Base-by-base conservation (phyloP, 2,329 filamentous ascomycete species). In the Penicillium sp. region DNA sequence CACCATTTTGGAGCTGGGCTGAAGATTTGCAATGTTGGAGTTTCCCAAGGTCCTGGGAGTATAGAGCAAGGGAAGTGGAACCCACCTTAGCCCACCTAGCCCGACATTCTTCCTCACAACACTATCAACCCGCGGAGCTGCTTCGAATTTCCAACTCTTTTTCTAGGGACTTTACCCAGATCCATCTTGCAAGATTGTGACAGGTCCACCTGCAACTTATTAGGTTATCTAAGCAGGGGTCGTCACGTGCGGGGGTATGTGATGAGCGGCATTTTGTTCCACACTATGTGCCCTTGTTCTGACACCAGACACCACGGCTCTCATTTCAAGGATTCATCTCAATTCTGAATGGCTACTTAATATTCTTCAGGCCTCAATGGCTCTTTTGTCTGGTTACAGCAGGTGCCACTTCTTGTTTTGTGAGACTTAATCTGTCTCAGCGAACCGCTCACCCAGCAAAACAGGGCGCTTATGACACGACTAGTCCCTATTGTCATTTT, bases 401-500 rank as follows among this genome's bases (percentile, higher is more conserved):
- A 40, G 33, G 45, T 40, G 12, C 29, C 46, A 48, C 49, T 31
- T 10, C 49, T 48, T 38, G 28, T 48, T 38, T 43, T 46, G 45
- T 53, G 53, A 56, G 53, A 57, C 55, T 58, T 56, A 49, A 48
- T 53, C 52, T 54, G 59, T 58, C 55, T 58, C 55, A 57, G 57
- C 59, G 59, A 66, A 58, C 60, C 63, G 62, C 64, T 67, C 55
- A 58, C 56, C 55, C 56, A 52, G 43, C 15, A 57, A 49, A 57
- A 52, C 53, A 59, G 54, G 64, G 65, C 65, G 65, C 65, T 66
- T 66, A 68, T 55, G 52, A 54, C 54, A 59, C 61, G 61, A 57
- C 61, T 60, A 61, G 60, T 45, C 54, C 49, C 52, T 43, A 59
- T 53, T 52, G 46, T 51, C 51, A 57, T 58, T 53, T 55, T 57